Base-by-base conservation (phyloP, 2,329 filamentous ascomycete genomes). In the Scedosporium boydii region DNA sequence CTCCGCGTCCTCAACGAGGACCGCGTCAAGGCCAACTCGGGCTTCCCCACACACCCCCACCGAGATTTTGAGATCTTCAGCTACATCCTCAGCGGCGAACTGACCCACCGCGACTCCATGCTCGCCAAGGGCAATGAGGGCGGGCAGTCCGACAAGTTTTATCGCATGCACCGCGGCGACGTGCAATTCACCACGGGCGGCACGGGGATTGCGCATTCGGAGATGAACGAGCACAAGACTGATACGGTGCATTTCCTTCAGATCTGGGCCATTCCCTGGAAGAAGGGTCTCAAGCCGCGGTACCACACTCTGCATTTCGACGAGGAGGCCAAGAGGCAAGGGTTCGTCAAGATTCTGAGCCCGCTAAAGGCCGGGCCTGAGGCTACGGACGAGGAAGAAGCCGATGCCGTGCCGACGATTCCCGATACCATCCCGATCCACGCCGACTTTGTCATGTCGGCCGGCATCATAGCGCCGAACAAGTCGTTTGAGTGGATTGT, bases 141-240 rank as follows among this genome's bases (percentile, higher is more conserved):
- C 23, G 79, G 72, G 16, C 75, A 78, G 65, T 81, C 82, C 53
- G 85, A 89, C 71, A 79, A 84, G 67, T 90, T 89, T 70, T 90
- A 80, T 70, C 79, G 84, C 41, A 87, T 96, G 79, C 83, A 83
- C 69, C 81, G 90, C 44, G 90, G 91, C 12, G 91, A 96, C 72
- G 89, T 96, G 55, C 91, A 96, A 70, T 96, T 96, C 74, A 96
- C 91, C 9, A 92, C 88, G 14, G 91, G 90, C n/a, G 91, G 91
- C 62, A 91, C 85, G 4, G 86, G 86, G 68, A 84, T 96, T 69
- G 84, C 90, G 1, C 91, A 96, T 74, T 89, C 86, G 6, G 91
- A 96, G 75, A 86, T 88, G 75, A 95, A 93, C 74, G 87, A 95
- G 75, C 86, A 91, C 72, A 72, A 77, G 61, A 76, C 81, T 14